Percentiles rank a stretch among this genome's conserved stretches.
Conservation (phyloP, 495 filamentous ascomycete species). For the Filosporella fistucella region DNA sequence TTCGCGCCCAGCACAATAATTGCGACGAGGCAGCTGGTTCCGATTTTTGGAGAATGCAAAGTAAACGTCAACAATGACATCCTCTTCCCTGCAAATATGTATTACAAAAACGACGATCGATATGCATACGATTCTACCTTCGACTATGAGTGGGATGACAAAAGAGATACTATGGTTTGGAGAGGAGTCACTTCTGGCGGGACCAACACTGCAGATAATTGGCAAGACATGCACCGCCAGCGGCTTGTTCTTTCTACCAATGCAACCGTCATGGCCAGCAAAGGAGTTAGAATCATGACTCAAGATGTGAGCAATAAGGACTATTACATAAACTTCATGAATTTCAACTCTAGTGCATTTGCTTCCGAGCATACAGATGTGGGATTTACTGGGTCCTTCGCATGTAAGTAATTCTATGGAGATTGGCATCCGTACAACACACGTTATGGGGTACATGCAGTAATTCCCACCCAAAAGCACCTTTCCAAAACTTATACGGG, state of each 20-base stretch:
- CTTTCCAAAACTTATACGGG: too few species aligned
- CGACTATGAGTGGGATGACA: conserved; percentile 52
- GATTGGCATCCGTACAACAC: too few species aligned
- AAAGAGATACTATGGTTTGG: conserved; percentile 57
- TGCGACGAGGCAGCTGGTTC: conserved; percentile 53
- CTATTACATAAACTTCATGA: conserved; percentile 30
- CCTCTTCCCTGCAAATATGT: conserved; percentile 73
- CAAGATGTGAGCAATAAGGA: conserved; percentile 20
- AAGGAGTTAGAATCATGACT: conserved; percentile 37
- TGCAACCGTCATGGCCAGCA: conserved; percentile 46
- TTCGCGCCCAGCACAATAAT: conserved; percentile 57
- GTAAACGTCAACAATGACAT: conserved; percentile 76
- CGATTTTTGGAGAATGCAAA: conserved; percentile 74
- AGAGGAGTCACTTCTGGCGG: conserved; percentile 67
- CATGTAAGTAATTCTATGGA: too few species aligned
- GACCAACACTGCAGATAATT: conserved; percentile 54
- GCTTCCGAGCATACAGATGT: conserved; percentile 36
- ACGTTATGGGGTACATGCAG: too few species aligned
- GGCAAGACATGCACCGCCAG: conserved; percentile 66
- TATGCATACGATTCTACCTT: conserved; percentile 49
- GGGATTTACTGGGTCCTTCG: conserved; percentile 36
- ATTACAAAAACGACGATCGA: conserved; percentile 61
- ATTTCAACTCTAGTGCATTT: conserved; percentile 32
- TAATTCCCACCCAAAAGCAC: too few species aligned
- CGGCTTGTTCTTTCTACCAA: conserved; percentile 69